These are phyloP conservation scores for Suillus hirtellus DNA, from an alignment of 768 basidiomycete genomes.

Conservation along the genomic window DNA sequence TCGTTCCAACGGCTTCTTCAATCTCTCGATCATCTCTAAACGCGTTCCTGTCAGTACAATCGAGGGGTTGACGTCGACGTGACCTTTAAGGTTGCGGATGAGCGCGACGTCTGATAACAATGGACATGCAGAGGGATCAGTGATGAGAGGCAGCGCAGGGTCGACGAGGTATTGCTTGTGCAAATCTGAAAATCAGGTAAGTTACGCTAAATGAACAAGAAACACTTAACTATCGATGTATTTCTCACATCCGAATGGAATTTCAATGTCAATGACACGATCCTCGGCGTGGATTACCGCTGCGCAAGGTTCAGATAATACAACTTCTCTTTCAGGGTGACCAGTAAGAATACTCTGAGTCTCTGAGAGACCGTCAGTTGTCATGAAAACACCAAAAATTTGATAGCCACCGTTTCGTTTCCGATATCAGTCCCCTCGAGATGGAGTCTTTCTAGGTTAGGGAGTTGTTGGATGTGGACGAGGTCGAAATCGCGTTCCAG, in stretches of 20 bases:
- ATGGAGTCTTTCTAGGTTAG: slow-evolving; percentile 45
- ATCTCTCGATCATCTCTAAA: slow-evolving; percentile 49
- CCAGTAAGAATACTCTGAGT: slow-evolving; percentile 59
- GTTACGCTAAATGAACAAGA: neutral
- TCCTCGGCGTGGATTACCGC: slow-evolving; percentile 35
- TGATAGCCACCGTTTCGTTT: slow-evolving; percentile 55
- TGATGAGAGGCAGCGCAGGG: slow-evolving; percentile 50
- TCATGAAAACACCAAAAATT: slow-evolving; percentile 2
- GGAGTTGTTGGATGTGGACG: slow-evolving; percentile 54
- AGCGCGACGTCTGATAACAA: slow-evolving; percentile 49
- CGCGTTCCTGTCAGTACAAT: slow-evolving; percentile 49
- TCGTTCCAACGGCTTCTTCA: slow-evolving; percentile 46
- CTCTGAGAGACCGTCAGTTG: slow-evolving; percentile 35
- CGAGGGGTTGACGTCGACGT: slow-evolving; percentile 46
- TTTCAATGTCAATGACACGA: slow-evolving; percentile 50
- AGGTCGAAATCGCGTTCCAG: slow-evolving; percentile 50
- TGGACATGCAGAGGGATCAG: slow-evolving; percentile 40
- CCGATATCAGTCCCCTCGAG: slow-evolving; percentile 56
- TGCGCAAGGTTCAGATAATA: slow-evolving; percentile 49
- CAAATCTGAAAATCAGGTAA: slow-evolving; percentile 38
- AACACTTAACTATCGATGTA: slow-evolving; percentile 54
- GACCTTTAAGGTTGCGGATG: slow-evolving; percentile 57
- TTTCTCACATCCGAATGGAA: slow-evolving; percentile 50
- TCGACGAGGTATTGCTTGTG: slow-evolving; percentile 48
- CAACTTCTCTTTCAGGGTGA: slow-evolving; percentile 55